Evolutionary conservation across 441 rosid species (phyloP).

Genomic region (Erysimum cheiri): DNA sequence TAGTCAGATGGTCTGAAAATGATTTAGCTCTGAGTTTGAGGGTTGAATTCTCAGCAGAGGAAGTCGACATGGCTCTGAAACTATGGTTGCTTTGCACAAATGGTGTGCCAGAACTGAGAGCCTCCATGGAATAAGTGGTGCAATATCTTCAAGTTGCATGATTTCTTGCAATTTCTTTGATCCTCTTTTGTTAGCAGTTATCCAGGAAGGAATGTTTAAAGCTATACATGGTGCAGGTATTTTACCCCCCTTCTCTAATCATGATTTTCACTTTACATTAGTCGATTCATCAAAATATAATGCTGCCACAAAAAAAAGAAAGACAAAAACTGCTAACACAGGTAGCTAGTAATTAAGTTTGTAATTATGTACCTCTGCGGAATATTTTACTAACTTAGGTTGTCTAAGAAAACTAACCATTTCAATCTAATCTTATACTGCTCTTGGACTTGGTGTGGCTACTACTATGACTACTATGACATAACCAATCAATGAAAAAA

Average conservation of each 20-base stretch:
- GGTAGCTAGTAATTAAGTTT: conserved; percentile 19
- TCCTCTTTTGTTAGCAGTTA: conserved; percentile 10
- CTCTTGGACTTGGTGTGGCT: conserved; percentile 12
- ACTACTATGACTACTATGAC: not conserved
- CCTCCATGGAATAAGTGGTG: conserved; percentile 51
- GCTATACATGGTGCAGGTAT: conserved; percentile 20
- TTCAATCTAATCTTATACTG: conserved; percentile 7
- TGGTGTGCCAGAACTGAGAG: conserved; percentile 37
- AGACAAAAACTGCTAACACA: not conserved
- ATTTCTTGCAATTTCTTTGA: not conserved
- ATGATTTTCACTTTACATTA: not conserved
- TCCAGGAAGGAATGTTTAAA: conserved; percentile 1
- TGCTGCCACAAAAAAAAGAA: not conserved
- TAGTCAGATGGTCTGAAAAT: not conserved
- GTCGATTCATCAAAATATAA: not conserved
- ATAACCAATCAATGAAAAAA: not conserved
- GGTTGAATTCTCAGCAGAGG: conserved; percentile 42
- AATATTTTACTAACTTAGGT: not conserved
- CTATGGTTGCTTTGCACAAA: conserved; percentile 52
- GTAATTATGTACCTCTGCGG: not conserved
- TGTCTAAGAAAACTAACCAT: not conserved
- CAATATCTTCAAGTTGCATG: conserved; percentile 40
- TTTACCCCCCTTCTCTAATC: not conserved
- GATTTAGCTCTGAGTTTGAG: not conserved
- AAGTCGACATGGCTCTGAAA: conserved; percentile 53